A percentile compares a stretch with the other conserved stretches of the same genome.
Conservation (phyloP, 352 stramenopile species). For the Phytophthora megakarya region DNA sequence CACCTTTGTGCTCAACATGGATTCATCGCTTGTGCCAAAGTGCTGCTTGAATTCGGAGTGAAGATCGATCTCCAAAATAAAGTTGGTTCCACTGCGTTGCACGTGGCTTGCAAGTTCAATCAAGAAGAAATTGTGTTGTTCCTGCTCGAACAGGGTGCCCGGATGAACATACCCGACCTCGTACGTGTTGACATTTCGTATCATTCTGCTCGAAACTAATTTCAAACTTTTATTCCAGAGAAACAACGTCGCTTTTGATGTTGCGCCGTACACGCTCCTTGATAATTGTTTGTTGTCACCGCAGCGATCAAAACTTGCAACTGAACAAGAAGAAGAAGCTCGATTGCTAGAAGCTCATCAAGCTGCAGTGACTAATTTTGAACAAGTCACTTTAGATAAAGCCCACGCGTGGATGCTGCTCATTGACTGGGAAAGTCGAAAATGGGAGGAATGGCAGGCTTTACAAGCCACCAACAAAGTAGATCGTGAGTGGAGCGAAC, state of each 20-base stretch:
- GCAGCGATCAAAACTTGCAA: conserved; percentile 23
- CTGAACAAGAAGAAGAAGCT: conserved; percentile 22
- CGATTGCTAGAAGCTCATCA: conserved; percentile 25
- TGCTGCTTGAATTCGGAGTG: conserved; percentile 45
- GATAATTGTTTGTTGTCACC: conserved; percentile 48
- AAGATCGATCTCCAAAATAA: conserved; percentile 55
- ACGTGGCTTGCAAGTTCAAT: conserved; percentile 62
- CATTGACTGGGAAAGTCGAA: conserved; percentile 42
- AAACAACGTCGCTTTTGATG: conserved; percentile 52
- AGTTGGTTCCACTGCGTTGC: conserved; percentile 57
- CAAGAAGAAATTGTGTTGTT: conserved; percentile 42
- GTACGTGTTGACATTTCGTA: conserved; percentile 23
- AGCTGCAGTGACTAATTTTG: conserved; percentile 18
- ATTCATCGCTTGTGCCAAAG: conserved; percentile 40
- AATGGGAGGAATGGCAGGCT: conserved; percentile 29
- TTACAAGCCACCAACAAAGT: conserved; percentile 24
- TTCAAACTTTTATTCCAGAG: conserved; percentile 27
- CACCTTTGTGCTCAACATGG: conserved; percentile 68
- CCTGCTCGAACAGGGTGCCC: conserved; percentile 41
- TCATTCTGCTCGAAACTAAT: background rate
- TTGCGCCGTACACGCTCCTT: conserved; percentile 48
- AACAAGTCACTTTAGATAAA: conserved; percentile 22
- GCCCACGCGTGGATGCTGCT: conserved; percentile 41
- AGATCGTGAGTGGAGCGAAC: conserved; percentile 37
- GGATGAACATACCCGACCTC: conserved; percentile 53